Percentiles rank a stretch among this genome's conserved stretches.
Evolutionary conservation across 2,329 filamentous ascomycete species (phyloP).

Genomic region (Xylaria sp.): DNA sequence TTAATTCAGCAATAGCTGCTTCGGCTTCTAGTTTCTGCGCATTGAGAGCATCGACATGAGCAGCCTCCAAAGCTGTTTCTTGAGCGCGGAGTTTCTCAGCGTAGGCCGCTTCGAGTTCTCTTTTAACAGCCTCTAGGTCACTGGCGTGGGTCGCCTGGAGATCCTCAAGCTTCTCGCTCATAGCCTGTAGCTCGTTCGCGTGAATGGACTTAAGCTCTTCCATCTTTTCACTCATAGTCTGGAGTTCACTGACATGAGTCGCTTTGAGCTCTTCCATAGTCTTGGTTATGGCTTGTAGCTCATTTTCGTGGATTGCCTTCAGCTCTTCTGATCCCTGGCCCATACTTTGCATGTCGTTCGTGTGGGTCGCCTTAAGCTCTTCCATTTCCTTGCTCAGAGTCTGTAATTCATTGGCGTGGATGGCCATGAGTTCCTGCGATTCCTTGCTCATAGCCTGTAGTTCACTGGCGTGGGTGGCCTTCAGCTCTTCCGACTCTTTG

Average conservation of each 20-base stretch:
- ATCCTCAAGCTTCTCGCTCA: too few species aligned
- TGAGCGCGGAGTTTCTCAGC: slow-evolving; percentile 28
- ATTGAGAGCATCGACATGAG: slow-evolving; percentile 31
- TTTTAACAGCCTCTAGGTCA: too few species aligned
- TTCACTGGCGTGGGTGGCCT: slow-evolving; percentile 13
- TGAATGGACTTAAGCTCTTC: background rate
- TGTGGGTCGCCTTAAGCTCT: background rate
- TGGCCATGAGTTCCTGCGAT: background rate
- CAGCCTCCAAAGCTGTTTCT: slow-evolving; percentile 32
- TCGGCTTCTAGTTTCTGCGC: slow-evolving; percentile 18
- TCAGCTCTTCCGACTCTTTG: slow-evolving; percentile 32
- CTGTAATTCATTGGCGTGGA: background rate
- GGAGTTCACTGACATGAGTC: background rate
- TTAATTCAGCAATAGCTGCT: slow-evolving; percentile 26
- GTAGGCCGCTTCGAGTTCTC: slow-evolving; percentile 6
- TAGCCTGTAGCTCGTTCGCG: too few species aligned
- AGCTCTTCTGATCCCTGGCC: background rate
- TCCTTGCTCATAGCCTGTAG: slow-evolving; percentile 9
- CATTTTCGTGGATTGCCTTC: slow-evolving; percentile 22
- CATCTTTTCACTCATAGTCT: background rate
- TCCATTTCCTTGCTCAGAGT: background rate
- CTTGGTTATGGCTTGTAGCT: slow-evolving; percentile 22
- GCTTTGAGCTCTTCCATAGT: background rate
- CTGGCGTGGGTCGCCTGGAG: too few species aligned
- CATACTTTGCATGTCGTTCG: slow-evolving; percentile 8